Base-by-base conservation (phyloP, 2,329 filamentous ascomycete species). In the Aschersonia sp. region DNA sequence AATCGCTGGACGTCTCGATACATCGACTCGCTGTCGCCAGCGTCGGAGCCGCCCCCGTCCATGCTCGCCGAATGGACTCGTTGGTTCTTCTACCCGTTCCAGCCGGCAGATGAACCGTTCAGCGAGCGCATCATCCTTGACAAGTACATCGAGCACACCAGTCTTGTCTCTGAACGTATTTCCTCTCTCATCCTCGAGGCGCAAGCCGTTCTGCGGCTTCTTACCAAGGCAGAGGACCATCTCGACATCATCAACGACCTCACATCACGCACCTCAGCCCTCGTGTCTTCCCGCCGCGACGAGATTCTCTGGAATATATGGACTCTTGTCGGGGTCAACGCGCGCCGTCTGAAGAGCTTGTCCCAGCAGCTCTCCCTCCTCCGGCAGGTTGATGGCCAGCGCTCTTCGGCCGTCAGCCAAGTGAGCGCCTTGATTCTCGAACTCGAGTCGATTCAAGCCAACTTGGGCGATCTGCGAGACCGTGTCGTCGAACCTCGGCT, bases 1-100 rank as follows among this genome's bases (percentile, higher is more conserved):
- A 88, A 87, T 57, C 76, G 77, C 47, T 88, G 82, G 82, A 89
- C 85, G 0, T 73, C 81, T 44, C 72, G 79, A 12, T 79, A 82
- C 43, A 74, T 88, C 44, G 75, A 83, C 54, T 76, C 75, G 6
- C 68, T 86, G n/a, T 69, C 68, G 41, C 57, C 60, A n/a, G 54
- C 57, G 5, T 49, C 56, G 12, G 59, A 63, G 10, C 53, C 60
- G 7, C 57, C 58, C 44, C 57, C 48, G 12, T 64, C 48, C 72
- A 47, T 53, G 62, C 44, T 73, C 29, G 72, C 56, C 46, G 64
- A 55, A 54, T 65, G 67, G 60, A 56, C 64, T 1, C 56, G 59
- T 30, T 74, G 70, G 66, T 51, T 72, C 2, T 73, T 81, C 50
- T 68, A 76, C 1, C 80, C 81, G 3, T 87, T 89, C 57, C 71